Evolutionary conservation across 306 rosid genomes (phyloP).

Genomic region (Medicago ruthenica): DNA sequence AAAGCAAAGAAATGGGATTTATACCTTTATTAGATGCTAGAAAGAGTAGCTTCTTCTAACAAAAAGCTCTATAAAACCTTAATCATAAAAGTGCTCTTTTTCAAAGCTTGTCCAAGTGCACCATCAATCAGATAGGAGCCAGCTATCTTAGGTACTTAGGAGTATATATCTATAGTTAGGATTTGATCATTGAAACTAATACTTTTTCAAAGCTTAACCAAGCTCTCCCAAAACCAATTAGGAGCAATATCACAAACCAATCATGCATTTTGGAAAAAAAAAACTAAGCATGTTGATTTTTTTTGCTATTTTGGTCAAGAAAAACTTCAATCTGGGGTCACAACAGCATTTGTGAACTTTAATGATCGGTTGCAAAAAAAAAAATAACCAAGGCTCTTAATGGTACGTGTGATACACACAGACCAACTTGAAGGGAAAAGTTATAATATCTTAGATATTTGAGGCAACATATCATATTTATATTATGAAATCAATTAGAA

Average conservation of each 20-base stretch:
- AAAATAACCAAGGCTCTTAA: neutral
- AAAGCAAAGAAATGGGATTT: neutral
- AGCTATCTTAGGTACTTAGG: constrained; percentile 13
- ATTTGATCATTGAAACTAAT: neutral
- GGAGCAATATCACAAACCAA: neutral
- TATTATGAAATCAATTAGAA: constrained; percentile 17
- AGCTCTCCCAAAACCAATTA: constrained; percentile 6
- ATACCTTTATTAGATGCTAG: neutral
- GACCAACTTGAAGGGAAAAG: neutral
- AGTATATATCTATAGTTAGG: constrained; percentile 14
- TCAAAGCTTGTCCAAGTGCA: constrained; percentile 27
- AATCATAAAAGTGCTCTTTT: constrained; percentile 28
- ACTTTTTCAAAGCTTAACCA: neutral
- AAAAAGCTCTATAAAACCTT: neutral
- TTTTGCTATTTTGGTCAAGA: neutral
- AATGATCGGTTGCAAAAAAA: neutral
- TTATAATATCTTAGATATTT: neutral
- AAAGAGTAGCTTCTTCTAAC: constrained; percentile 3
- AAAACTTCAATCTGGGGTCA: neutral
- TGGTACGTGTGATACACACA: neutral
- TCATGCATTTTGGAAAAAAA: neutral
- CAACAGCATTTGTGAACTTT: neutral
- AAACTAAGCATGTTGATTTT: neutral
- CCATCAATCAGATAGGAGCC: constrained; percentile 13
- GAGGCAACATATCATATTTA: neutral